These are phyloP conservation scores for Malus sieversii DNA, from an alignment of 306 rosid genomes.

Conservation along the genomic window DNA sequence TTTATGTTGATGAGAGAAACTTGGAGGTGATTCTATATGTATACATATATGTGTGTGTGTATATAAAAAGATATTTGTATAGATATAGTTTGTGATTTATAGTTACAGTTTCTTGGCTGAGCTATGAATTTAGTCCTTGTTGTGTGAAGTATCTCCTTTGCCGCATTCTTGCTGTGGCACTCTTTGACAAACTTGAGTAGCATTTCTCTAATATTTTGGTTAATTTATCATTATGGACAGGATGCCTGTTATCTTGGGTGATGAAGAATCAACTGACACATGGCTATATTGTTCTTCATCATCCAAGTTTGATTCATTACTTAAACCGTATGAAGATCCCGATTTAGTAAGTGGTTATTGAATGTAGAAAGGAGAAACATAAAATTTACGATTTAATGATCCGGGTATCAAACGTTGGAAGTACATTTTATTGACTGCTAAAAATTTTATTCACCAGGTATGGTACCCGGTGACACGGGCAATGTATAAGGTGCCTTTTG, in stretches of 20 bases:
- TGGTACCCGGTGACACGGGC: constrained; percentile 86
- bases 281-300: constrained; percentile 56
- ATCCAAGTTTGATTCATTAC: constrained; percentile 45
- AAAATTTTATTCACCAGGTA: constrained; percentile 29
- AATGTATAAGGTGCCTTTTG: constrained; percentile 80
- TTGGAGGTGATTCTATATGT: not conserved
- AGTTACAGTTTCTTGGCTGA: not conserved
- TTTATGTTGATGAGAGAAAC: not conserved
- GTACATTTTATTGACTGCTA: not conserved
- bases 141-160: not conserved
- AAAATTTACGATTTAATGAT: not conserved
- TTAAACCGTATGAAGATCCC: constrained; percentile 64
- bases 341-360: constrained; percentile 57
- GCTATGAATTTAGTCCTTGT: not conserved
- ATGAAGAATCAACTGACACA: constrained; percentile 53
- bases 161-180: not conserved
- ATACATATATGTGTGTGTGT: too few species aligned
- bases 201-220: constrained; percentile 3
- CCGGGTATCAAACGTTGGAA: not conserved
- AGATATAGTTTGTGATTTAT: not conserved
- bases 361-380: not conserved
- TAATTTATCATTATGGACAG: constrained; percentile 44
- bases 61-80: not conserved
- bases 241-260: constrained; percentile 91
- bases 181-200: constrained; percentile 15